Conservation (phyloP, 1,139 yeast species). For the Sugiyamaella pinicola region DNA sequence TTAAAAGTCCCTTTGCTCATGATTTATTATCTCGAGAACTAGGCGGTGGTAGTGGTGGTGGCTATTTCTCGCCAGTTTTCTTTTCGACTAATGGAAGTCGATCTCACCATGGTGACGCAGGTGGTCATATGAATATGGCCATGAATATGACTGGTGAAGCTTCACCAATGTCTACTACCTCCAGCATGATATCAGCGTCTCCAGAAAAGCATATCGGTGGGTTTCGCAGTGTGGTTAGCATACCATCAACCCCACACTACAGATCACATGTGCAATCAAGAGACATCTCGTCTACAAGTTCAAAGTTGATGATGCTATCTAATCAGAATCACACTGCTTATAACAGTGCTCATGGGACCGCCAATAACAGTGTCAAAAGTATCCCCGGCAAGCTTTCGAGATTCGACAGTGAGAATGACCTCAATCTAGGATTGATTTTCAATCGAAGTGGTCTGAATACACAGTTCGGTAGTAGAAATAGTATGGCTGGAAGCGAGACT, state of each 20-base stretch:
- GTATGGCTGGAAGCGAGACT: constrained; percentile 22
- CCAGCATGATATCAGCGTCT: constrained; percentile 30
- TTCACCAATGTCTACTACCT: constrained; percentile 27
- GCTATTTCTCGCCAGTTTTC: constrained; percentile 10
- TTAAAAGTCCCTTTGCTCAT: constrained; percentile 27
- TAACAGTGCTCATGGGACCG: constrained; percentile 20
- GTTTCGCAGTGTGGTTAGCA: constrained; percentile 7
- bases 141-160: not conserved
- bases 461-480: constrained; percentile 28
- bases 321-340: constrained; percentile 1
- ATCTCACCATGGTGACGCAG: not conserved
- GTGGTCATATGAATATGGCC: not conserved
- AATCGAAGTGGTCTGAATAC: constrained; percentile 26
- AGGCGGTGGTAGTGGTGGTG: constrained; percentile 23
- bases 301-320: constrained; percentile 7
- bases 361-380: constrained; percentile 21
- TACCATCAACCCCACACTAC: constrained; percentile 18
- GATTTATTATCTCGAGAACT: constrained; percentile 26
- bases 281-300: constrained; percentile 18
- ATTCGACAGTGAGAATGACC: constrained; percentile 28
- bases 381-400: constrained; percentile 11
- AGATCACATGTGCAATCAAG: constrained; percentile 16
- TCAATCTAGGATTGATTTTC: constrained; percentile 25
- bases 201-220: constrained; percentile 33
- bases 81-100: not conserved